Evolutionary conservation across 2,329 filamentous ascomycete genomes (phyloP).

Genomic region (Tolypocladium album): DNA sequence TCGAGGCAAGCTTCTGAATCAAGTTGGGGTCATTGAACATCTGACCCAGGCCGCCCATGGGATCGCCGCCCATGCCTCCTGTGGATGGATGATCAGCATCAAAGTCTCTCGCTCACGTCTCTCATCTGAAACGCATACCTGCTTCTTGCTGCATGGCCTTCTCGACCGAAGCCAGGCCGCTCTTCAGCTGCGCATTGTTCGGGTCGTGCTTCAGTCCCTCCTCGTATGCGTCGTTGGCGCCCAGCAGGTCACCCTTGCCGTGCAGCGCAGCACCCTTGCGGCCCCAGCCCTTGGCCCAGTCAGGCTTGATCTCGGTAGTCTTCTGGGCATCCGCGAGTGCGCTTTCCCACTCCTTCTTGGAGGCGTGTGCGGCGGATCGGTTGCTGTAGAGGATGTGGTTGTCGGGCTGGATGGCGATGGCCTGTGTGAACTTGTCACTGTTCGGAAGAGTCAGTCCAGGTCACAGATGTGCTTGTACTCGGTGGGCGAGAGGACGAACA

Average conservation of each 20-base stretch:
- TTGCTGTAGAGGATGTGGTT: conserved; percentile 99
- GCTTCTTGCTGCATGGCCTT: conserved; percentile 64
- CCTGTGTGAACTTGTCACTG: conserved; percentile 89
- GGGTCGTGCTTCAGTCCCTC: conserved; percentile 90
- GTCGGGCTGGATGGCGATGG: conserved; percentile 73
- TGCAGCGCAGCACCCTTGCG: conserved; percentile 88
- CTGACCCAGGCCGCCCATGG: conserved; percentile 66
- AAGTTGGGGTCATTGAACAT: conserved; percentile 94
- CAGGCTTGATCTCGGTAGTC: conserved; percentile 87
- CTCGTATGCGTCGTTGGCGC: conserved; percentile 82
- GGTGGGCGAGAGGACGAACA: conserved; percentile 47
- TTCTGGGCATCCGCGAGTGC: conserved; percentile 87
- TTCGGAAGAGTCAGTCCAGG: neutral
- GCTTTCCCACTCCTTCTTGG: conserved; percentile 76
- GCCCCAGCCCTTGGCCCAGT: conserved; percentile 96
- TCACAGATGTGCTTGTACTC: neutral
- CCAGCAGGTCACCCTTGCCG: conserved; percentile 74
- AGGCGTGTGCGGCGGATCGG: conserved; percentile 78
- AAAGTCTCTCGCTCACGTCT: neutral
- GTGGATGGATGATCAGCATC: conserved; percentile 1
- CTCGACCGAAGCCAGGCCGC: conserved; percentile 73
- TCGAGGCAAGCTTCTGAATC: conserved; percentile 78
- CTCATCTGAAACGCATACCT: conserved; percentile 12
- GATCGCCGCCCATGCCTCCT: conserved; percentile 42
- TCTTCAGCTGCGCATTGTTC: conserved; percentile 85